Evolutionary conservation across 257 asterid species (phyloP).

Genomic region (Coffea canephora): DNA sequence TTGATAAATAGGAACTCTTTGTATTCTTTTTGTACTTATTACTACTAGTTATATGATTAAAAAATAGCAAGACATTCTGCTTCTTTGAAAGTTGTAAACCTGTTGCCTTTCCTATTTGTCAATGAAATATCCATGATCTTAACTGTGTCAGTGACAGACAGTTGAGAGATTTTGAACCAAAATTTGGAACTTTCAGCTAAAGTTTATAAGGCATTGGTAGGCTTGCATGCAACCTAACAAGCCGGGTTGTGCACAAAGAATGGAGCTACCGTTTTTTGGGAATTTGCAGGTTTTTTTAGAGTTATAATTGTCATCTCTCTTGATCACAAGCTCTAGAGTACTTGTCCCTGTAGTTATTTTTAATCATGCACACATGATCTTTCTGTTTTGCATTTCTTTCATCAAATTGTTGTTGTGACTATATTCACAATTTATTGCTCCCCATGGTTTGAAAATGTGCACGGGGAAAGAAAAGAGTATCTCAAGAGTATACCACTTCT

Average conservation of each 20-base stretch:
- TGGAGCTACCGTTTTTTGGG: too few relatives aligned
- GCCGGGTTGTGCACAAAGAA: not conserved
- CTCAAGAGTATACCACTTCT: not conserved
- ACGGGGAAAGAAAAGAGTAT: not conserved
- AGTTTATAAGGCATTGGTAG: not conserved
- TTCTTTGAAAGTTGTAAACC: not conserved
- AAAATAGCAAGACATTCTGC: too few relatives aligned
- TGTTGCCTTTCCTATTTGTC: not conserved
- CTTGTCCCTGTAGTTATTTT: too few relatives aligned
- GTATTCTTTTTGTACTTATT: not conserved
- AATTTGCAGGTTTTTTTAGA: not conserved
- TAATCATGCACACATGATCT: not conserved
- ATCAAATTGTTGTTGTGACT: not conserved
- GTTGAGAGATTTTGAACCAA: not conserved
- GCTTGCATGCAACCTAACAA: not conserved
- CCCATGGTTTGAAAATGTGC: not conserved
- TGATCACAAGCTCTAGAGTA: too few relatives aligned
- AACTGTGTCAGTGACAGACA: not conserved
- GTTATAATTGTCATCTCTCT: too few relatives aligned
- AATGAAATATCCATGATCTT: not conserved
- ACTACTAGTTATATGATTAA: too few relatives aligned
- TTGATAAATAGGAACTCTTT: too few relatives aligned
- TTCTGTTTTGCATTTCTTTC: not conserved
- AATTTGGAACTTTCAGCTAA: not conserved
- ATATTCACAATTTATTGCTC: too few relatives aligned